phyloP scores from a whole-genome alignment of 2,329 filamentous ascomycete species.

The Geosmithia flava region DNA sequence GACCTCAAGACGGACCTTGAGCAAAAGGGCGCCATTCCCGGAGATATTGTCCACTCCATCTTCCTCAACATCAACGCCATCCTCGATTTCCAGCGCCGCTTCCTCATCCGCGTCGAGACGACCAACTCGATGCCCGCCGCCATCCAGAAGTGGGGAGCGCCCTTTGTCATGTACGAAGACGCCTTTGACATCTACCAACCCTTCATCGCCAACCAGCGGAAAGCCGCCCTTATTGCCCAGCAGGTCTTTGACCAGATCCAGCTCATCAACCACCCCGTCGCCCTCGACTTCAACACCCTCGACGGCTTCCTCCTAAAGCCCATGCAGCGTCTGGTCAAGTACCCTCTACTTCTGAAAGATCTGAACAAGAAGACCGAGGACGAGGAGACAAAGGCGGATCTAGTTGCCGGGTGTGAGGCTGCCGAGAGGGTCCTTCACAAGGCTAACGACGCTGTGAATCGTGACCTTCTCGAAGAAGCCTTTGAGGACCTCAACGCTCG shows the following conservation, averaged over 20 bases:
- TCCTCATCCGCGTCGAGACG: conserved; percentile 90
- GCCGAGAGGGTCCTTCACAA: conserved; percentile 71
- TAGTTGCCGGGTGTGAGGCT: conserved; percentile 65
- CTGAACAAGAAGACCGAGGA: conserved; percentile 76
- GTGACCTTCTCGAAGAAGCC: conserved; percentile 73
- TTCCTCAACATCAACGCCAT: conserved; percentile 94
- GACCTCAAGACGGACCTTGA: conserved; percentile 84
- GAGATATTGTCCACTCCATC: conserved; percentile 85
- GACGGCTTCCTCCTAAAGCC: conserved; percentile 92
- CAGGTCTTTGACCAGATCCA: conserved; percentile 80
- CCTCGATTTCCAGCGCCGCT: conserved; percentile 88
- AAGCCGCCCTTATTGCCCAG: conserved; percentile 74
- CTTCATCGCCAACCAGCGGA: conserved; percentile 93
- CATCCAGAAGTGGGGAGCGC: conserved; percentile 86
- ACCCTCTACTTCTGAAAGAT: conserved; percentile 84
- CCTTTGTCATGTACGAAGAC: conserved; percentile 76
- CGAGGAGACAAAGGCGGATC: conserved; percentile 56
- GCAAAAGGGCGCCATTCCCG: conserved; percentile 74
- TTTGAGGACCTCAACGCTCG: conserved; percentile 67
- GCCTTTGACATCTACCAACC: conserved; percentile 89
- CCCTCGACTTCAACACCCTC: conserved; percentile 74
- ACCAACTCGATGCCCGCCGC: conserved; percentile 71
- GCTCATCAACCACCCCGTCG: conserved; percentile 63
- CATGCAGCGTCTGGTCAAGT: conserved; percentile 91
- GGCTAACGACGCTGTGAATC: conserved; percentile 84